A percentile compares a stretch with the other conserved stretches of the same genome.
phyloP scores from a whole-genome alignment of 345 rosid species.

The Psidium friedrichsthalianum region DNA sequence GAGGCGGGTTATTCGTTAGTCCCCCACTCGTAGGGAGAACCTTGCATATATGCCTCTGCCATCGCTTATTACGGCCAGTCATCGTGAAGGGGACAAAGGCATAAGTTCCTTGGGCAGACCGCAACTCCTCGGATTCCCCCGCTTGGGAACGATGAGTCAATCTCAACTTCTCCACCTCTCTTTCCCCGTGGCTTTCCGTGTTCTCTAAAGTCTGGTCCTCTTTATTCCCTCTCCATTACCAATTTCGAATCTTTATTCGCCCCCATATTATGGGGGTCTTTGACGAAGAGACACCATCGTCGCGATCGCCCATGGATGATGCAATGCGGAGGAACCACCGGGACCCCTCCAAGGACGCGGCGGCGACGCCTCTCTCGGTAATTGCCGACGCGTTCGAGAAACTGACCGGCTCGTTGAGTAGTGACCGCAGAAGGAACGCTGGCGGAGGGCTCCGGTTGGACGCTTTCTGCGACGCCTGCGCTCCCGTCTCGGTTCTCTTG shows the following conservation, averaged over 20 bases:
- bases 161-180: neutral
- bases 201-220: neutral
- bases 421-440: neutral
- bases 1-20: too few species aligned
- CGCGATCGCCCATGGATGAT: neutral
- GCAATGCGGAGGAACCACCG: conserved; percentile 9
- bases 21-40: too few species aligned
- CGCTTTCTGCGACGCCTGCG: conserved; percentile 10
- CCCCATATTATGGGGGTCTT: neutral
- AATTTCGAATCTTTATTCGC: neutral
- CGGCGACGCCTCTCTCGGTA: conserved; percentile 23
- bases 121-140: neutral
- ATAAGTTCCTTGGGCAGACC: neutral
- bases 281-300: neutral
- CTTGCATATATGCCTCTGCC: too few species aligned
- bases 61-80: too few species aligned
- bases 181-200: neutral
- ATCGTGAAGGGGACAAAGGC: too few species aligned
- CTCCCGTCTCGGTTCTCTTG: conserved; percentile 8
- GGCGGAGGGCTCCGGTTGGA: conserved; percentile 15
- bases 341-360: conserved; percentile 1
- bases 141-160: neutral
- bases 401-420: conserved; percentile 33
- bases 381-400: conserved; percentile 58
- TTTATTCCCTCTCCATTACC: neutral